Conservation (phyloP, 1,139 yeast species). For the Yamadazyma oceani region DNA sequence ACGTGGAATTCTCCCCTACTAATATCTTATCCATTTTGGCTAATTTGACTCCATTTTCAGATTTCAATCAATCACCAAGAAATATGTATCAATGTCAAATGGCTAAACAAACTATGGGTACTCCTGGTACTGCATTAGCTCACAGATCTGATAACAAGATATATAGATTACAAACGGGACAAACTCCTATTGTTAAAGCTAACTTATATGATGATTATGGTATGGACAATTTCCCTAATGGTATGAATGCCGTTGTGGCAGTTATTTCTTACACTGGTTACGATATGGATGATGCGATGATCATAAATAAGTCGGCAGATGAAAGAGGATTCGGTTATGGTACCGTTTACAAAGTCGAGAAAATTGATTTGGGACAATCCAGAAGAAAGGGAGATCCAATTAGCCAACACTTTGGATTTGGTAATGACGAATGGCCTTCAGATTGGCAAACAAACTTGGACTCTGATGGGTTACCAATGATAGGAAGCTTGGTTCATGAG, state of each 20-base stretch:
- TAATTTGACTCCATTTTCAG: conserved; percentile 95
- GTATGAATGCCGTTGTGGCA: conserved; percentile 97
- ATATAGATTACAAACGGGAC: conserved; percentile 91
- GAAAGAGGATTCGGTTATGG: conserved; percentile 99
- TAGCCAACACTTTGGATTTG: conserved; percentile 93
- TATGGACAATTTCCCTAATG: conserved; percentile 98
- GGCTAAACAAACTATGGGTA: conserved; percentile 99
- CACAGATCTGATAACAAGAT: conserved; percentile 95
- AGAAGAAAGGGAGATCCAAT: conserved; percentile 94
- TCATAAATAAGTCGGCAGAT: conserved; percentile 92
- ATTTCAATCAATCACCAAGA: conserved; percentile 98
- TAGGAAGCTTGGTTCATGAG: conserved; percentile 86
- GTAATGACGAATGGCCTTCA: conserved; percentile 89
- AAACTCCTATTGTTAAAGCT: conserved; percentile 96
- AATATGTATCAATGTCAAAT: conserved; percentile 99
- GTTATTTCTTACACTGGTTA: conserved; percentile 98
- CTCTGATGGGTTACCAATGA: conserved; percentile 87
- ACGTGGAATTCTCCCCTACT: conserved; percentile 94
- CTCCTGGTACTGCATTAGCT: conserved; percentile 93
- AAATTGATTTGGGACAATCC: conserved; percentile 74
- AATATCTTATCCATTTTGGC: conserved; percentile 92
- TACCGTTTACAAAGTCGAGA: conserved; percentile 92
- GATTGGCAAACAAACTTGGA: conserved; percentile 87
- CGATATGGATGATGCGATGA: conserved; percentile 99
- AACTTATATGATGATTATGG: conserved; percentile 93